These are phyloP conservation scores for Asclepias syriaca DNA, from an alignment of 257 asterid genomes.

Conservation along the genomic window DNA sequence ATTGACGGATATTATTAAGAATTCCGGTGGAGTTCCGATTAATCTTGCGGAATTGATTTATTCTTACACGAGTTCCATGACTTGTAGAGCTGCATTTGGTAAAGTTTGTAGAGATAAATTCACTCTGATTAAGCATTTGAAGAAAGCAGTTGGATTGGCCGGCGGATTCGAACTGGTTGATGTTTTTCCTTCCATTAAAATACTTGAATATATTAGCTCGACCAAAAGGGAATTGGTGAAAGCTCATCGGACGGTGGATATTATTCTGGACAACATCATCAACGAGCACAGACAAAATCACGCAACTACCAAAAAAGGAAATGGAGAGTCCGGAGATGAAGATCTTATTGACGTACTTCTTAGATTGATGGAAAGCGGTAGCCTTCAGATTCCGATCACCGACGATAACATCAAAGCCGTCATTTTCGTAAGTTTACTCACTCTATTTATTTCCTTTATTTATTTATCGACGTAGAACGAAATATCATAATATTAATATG, in stretches of 20 bases:
- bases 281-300: constrained; percentile 26
- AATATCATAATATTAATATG: too few relatives aligned
- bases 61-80: not conserved
- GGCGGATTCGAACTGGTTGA: constrained; percentile 30
- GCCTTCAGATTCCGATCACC: constrained; percentile 23
- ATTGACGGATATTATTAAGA: not conserved
- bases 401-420: constrained; percentile 33
- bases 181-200: constrained; percentile 30
- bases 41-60: constrained; percentile 3
- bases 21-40: not conserved
- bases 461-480: too few relatives aligned
- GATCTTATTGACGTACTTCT: not conserved
- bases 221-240: constrained; percentile 9
- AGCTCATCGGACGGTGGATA: constrained; percentile 20
- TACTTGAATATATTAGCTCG: constrained; percentile 17
- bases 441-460: too few relatives aligned
- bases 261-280: constrained; percentile 23
- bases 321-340: not conserved
- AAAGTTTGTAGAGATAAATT: not conserved
- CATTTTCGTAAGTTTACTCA: constrained; percentile 18
- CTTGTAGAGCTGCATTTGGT: constrained; percentile 15
- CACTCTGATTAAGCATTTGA: constrained; percentile 14
- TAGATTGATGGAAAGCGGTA: not conserved
- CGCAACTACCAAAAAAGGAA: not conserved
- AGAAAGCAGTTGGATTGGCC: constrained; percentile 10